Percentiles rank a stretch among this genome's conserved stretches.
phyloP scores from a whole-genome alignment of 176 grass and related monocot species.

The Oryza longistaminata region DNA sequence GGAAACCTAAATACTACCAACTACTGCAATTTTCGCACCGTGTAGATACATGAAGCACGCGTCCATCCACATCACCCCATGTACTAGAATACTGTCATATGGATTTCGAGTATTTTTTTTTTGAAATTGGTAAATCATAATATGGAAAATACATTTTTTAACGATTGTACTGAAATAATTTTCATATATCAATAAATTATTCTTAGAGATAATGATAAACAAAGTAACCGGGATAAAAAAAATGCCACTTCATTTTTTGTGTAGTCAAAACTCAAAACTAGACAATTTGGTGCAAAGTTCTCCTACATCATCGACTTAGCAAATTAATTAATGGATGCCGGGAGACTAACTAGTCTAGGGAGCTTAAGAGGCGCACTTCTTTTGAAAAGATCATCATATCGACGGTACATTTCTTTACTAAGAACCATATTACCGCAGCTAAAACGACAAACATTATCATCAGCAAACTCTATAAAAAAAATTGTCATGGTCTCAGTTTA shows the following conservation, averaged over 20 bases:
- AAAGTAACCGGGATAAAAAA: neutral
- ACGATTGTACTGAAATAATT: neutral
- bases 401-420: neutral
- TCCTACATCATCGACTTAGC: neutral
- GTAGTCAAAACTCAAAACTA: neutral
- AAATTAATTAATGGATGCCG: neutral
- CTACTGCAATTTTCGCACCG: neutral
- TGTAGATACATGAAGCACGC: no score
- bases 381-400: neutral
- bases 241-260: neutral
- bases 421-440: neutral
- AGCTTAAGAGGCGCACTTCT: neutral
- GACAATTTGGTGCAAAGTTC: neutral
- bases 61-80: neutral
- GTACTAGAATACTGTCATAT: neutral
- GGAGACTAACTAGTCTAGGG: neutral
- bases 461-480: neutral
- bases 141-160: neutral
- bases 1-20: neutral
- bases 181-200: neutral
- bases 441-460: neutral
- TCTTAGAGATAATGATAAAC: neutral
- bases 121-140: neutral
- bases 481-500: neutral
- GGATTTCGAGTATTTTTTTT: neutral